Conservation (phyloP, 192 early-diverging fungal species). For the Rhizophagus prolifer region DNA sequence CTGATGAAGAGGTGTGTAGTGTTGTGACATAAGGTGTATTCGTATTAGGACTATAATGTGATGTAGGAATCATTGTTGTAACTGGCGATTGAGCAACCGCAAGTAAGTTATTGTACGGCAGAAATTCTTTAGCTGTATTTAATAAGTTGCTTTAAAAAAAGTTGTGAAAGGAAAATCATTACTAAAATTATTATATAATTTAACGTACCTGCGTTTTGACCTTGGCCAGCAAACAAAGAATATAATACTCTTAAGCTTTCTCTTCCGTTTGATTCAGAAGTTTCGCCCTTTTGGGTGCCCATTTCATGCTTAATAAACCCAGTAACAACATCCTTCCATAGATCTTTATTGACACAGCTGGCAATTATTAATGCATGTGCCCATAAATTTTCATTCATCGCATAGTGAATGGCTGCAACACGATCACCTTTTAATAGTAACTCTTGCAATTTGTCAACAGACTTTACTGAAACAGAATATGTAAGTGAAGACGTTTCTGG, state of each 20-base stretch:
- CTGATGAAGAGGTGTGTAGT: conserved; percentile 10
- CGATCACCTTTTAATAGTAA: conserved; percentile 62
- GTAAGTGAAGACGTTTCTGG: conserved; percentile 4
- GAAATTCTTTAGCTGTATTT: conserved; percentile 33
- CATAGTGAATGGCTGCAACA: conserved; percentile 51
- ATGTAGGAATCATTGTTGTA: neutral
- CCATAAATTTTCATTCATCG: conserved; percentile 67
- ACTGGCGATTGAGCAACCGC: neutral
- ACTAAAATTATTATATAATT: neutral
- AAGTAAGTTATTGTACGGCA: conserved; percentile 23
- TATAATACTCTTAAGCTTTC: conserved; percentile 63
- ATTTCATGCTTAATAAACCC: conserved; percentile 64
- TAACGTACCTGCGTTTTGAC: conserved; percentile 45
- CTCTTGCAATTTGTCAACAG: conserved; percentile 59
- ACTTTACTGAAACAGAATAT: conserved; percentile 26
- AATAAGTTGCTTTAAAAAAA: conserved; percentile 11
- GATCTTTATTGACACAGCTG: conserved; percentile 80
- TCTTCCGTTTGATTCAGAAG: conserved; percentile 36
- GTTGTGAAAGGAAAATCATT: neutral
- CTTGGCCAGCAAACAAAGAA: conserved; percentile 65
- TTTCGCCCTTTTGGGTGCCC: conserved; percentile 37
- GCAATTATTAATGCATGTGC: conserved; percentile 88
- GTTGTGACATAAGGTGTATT: conserved; percentile 5
- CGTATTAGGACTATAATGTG: neutral
- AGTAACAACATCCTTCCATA: conserved; percentile 77